phyloP scores from a whole-genome alignment of 2,329 filamentous ascomycete genomes.

The Neonectria punicea region DNA sequence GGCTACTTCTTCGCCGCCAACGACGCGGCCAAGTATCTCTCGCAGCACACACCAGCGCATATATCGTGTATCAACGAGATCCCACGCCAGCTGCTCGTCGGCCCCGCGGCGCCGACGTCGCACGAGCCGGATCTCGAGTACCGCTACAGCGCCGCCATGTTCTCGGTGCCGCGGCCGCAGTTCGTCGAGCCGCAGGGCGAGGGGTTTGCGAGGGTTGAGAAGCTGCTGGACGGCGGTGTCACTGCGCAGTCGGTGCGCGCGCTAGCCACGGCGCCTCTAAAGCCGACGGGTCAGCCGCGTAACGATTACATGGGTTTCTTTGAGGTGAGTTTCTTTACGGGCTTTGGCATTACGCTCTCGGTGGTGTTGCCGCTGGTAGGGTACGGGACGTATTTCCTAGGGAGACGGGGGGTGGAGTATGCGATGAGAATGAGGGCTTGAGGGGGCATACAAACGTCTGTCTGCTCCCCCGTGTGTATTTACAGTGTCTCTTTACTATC shows the following conservation, averaged over 20 bases:
- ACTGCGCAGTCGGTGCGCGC: constrained; percentile 9
- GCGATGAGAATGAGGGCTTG: constrained; percentile 12
- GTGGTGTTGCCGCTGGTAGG: constrained; percentile 19
- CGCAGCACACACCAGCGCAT: constrained; percentile 19
- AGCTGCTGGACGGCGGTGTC: constrained; percentile 13
- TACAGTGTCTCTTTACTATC: background rate
- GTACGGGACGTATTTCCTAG: constrained; percentile 17
- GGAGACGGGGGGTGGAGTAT: constrained; percentile 16
- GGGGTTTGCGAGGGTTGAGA: background rate
- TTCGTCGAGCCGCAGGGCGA: constrained; percentile 6
- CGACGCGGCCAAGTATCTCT: constrained; percentile 17
- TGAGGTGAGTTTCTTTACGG: constrained; percentile 11
- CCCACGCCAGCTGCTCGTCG: constrained; percentile 20
- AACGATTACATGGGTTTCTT: constrained; percentile 19
- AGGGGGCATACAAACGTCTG: background rate
- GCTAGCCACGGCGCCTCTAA: constrained; percentile 11
- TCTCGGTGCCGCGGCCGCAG: constrained; percentile 17
- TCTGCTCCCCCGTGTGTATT: background rate
- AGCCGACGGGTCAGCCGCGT: constrained; percentile 10
- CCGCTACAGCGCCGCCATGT: constrained; percentile 20
- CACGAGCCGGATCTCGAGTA: constrained; percentile 16
- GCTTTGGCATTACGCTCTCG: constrained; percentile 5
- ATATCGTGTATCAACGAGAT: constrained; percentile 23
- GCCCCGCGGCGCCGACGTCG: constrained; percentile 5
- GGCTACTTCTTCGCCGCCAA: no score